Evolutionary conservation across 169 alveolate genomes (phyloP).

Genomic region (Neospora caninum): DNA sequence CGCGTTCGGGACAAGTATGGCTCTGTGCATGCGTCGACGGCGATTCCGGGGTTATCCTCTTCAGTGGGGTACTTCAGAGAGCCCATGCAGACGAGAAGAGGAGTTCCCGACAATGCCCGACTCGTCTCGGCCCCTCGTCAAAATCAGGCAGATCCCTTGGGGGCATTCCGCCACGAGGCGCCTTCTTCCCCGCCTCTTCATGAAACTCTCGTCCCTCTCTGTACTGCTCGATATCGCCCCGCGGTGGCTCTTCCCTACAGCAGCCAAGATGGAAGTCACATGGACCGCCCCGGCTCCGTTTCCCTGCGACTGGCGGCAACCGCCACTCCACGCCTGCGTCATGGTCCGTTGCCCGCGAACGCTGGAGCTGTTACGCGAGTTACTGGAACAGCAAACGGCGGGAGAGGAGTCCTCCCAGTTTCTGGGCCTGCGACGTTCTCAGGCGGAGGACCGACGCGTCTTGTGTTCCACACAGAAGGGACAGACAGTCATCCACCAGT

Average conservation of each 20-base stretch:
- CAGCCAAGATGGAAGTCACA: background rate
- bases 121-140: too few species aligned
- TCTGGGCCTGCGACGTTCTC: background rate
- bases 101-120: too few species aligned
- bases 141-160: background rate
- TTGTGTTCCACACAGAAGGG: background rate
- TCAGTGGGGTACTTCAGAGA: too few species aligned
- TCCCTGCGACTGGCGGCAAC: background rate
- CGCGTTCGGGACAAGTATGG: too few species aligned
- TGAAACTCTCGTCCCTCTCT: background rate
- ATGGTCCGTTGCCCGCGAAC: background rate
- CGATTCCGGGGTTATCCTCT: too few species aligned
- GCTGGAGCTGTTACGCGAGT: background rate
- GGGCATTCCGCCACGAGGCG: background rate
- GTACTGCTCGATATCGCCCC: background rate
- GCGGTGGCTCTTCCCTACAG: background rate
- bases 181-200: background rate
- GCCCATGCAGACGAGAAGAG: too few species aligned
- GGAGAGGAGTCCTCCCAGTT: background rate
- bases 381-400: background rate
- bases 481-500: background rate
- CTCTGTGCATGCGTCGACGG: too few species aligned
- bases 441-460: background rate
- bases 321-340: background rate
- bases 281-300: background rate